A percentile compares a stretch with the other conserved stretches of the same genome.
Conservation (phyloP, 2,329 filamentous ascomycete species). For the Trichoderma koningiopsis region DNA sequence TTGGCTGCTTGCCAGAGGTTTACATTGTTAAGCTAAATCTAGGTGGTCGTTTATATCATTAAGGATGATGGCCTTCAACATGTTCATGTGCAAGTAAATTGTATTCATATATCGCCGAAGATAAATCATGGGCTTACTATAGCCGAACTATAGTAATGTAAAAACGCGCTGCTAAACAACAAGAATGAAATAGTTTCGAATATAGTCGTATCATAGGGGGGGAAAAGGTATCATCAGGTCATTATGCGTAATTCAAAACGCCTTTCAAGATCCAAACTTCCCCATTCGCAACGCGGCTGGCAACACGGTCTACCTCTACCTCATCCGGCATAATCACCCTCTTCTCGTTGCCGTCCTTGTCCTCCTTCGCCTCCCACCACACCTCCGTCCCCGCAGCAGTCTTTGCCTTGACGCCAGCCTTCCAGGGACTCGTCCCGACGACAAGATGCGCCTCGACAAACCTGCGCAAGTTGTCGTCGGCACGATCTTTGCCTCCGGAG, state of each 20-base stretch:
- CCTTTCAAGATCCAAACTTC: slow-evolving; percentile 77
- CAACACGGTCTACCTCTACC: slow-evolving; percentile 74
- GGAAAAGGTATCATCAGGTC: neutral
- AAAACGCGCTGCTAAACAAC: neutral
- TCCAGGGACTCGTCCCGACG: slow-evolving; percentile 73
- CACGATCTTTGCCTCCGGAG: slow-evolving; percentile 71
- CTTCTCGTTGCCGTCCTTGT: slow-evolving; percentile 52
- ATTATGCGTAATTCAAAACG: slow-evolving; percentile 49
- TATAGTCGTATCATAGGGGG: neutral
- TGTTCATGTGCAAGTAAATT: neutral
- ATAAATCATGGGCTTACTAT: neutral
- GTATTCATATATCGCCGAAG: neutral
- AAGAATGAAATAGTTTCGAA: neutral
- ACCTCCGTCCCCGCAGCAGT: slow-evolving; percentile 66
- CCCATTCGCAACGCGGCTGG: slow-evolving; percentile 79
- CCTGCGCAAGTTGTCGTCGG: slow-evolving; percentile 70
- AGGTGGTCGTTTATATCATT: neutral
- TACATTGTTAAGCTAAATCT: neutral
- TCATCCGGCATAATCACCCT: slow-evolving; percentile 76
- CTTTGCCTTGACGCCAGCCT: slow-evolving; percentile 63
- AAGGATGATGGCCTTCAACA: neutral
- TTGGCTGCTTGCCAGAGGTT: neutral
- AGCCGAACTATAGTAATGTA: neutral
- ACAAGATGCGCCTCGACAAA: slow-evolving; percentile 91
- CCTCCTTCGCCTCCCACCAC: slow-evolving; percentile 73